Evolutionary conservation across 2,329 filamentous ascomycete species (phyloP).

Genomic region (Nemania diffusa): DNA sequence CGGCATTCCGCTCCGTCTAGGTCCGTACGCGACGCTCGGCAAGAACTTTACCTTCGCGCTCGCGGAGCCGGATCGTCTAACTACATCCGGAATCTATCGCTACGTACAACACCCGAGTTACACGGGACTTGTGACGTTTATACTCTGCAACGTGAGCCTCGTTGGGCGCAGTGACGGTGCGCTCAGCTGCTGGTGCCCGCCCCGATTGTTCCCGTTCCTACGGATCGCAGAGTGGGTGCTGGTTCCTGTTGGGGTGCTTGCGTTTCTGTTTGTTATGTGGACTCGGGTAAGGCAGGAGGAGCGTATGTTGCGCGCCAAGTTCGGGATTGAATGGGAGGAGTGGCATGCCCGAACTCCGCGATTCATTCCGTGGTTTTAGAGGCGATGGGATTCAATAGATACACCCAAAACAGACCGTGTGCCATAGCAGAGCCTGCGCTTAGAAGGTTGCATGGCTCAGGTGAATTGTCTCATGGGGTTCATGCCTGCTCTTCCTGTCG

Average conservation of each 20-base stretch:
- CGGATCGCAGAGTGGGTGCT: slow-evolving; percentile 20
- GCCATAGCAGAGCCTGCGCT: no score
- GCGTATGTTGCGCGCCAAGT: slow-evolving; percentile 54
- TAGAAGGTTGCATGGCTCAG: no score
- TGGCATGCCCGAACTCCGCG: slow-evolving; percentile 1
- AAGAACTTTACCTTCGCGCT: slow-evolving; percentile 65
- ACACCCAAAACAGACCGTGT: not conserved
- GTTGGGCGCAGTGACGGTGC: slow-evolving; percentile 53
- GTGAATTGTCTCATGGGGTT: no score
- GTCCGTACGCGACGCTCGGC: slow-evolving; percentile 58
- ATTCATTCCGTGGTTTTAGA: slow-evolving; percentile 9
- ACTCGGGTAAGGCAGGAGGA: slow-evolving; percentile 61
- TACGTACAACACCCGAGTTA: slow-evolving; percentile 66
- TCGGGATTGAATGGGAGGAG: slow-evolving; percentile 3
- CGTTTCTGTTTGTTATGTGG: slow-evolving; percentile 42
- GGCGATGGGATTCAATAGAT: no score
- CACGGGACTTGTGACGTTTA: slow-evolving; percentile 54
- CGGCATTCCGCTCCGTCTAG: slow-evolving; percentile 46
- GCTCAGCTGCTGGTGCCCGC: slow-evolving; percentile 53
- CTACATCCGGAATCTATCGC: slow-evolving; percentile 59
- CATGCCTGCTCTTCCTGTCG: no score
- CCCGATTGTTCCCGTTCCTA: slow-evolving; percentile 30
- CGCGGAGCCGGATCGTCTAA: slow-evolving; percentile 56
- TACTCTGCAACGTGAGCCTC: slow-evolving; percentile 48
- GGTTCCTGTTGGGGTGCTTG: slow-evolving; percentile 20